Base-by-base conservation (phyloP, 495 filamentous ascomycete genomes). In the Terfezia boudieri region DNA sequence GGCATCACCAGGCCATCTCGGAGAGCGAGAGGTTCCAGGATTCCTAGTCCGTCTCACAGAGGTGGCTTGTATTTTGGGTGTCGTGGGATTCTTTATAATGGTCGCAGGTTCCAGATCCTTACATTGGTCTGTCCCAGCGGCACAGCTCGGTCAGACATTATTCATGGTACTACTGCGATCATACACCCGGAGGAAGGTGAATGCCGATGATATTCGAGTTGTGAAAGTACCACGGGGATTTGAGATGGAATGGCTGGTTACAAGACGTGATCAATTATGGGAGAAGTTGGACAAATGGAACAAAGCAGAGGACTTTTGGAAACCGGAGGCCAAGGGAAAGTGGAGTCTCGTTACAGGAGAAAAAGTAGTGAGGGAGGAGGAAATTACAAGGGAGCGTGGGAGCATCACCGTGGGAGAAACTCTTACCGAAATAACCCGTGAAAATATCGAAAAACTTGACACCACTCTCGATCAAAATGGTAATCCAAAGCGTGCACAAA, bases 51-150 rank as follows among this genome's bases (percentile, higher is more conserved):
- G 26, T 32, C 4, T 32, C 7, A 53, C 59, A 2, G 26, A 51
- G 6, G 20, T 49, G 5, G 60, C 32, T 2, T 58, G 55, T 8
- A 0, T 50, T 2, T 23, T 69, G 1, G 69, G 68, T 1, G 56
- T 74, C 53, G 16, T 67, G 2, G 72, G 71, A 4, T 75, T 71
- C 38, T 57, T 73, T 12, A 53, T 67, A 7, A 71, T 74, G 55
- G 74, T 75, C 55, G 61, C 71, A 8, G 72, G 72, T 1, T 55
- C 71, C 2, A 65, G 71, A 50, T 70, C 69, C 1, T 64, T 75
- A 16, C 70, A 72, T 52, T 65, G 69, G 6, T 72, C 70, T 9
- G 69, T 70, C 5, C 69, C 67, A 20, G 56, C 73, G 2, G 65
- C 70, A 17, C 66, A 72, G 35, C 56, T 74, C 32, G 67, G 67